phyloP scores from a whole-genome alignment of 768 basidiomycete genomes.

The Vararia minispora region DNA sequence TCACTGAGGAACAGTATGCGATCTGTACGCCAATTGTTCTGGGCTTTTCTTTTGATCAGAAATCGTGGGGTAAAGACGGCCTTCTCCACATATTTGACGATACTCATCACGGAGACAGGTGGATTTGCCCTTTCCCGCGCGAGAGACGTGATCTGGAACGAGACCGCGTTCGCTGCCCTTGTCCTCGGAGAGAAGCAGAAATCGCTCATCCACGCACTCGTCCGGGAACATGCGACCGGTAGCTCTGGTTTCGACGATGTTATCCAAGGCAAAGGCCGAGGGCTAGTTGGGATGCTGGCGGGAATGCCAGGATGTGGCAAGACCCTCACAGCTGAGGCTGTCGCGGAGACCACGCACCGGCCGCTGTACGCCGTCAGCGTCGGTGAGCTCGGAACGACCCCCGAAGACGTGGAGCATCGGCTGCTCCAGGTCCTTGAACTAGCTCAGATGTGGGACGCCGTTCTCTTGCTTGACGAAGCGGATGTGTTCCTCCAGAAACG shows the following conservation, averaged over 20 bases:
- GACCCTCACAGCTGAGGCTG: constrained; percentile 26
- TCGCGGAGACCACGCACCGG: constrained; percentile 19
- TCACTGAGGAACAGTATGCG: constrained; percentile 1
- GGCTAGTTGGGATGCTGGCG: constrained; percentile 20
- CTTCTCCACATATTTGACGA: no score
- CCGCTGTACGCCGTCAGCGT: constrained; percentile 23
- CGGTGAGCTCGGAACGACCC: constrained; percentile 24
- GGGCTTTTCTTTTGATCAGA: constrained; percentile 6
- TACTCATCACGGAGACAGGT: no score
- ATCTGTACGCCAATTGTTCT: constrained; percentile 4
- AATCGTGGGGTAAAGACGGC: constrained; percentile 8
- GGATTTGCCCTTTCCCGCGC: no score
- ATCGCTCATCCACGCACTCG: no score
- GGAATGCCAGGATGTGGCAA: constrained; percentile 27
- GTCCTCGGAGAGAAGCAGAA: no score
- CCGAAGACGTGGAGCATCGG: constrained; percentile 15
- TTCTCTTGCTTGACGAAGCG: constrained; percentile 26
- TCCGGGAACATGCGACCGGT: no score
- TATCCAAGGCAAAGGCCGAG: constrained; percentile 1
- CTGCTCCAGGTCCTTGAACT: constrained; percentile 18
- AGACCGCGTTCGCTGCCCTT: no score
- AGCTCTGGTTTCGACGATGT: neutral
- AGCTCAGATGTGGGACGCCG: constrained; percentile 24
- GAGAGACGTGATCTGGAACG: no score
- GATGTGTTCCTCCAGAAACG: constrained; percentile 25